These are phyloP conservation scores for Microcera coccophila DNA, from an alignment of 2,329 filamentous ascomycete species.

Conservation along the genomic window DNA sequence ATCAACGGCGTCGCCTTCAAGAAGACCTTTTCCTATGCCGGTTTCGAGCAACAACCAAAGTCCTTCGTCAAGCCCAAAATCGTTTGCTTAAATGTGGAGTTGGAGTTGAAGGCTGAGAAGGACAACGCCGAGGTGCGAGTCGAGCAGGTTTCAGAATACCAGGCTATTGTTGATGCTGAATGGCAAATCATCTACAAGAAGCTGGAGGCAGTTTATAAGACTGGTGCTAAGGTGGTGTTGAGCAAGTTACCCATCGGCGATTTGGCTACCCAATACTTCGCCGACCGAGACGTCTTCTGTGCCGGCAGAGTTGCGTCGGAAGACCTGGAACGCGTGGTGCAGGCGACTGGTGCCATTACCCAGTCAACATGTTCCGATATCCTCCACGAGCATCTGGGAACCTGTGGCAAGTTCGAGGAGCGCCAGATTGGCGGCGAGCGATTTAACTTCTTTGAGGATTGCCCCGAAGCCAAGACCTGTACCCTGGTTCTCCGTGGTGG, in stretches of 20 bases:
- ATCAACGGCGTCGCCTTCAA: conserved; percentile 99
- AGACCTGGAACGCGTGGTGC: conserved; percentile 93
- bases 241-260: conserved; percentile 97
- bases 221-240: conserved; percentile 93
- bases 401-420: conserved; percentile 88
- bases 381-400: conserved; percentile 80
- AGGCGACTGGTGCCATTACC: conserved; percentile 85
- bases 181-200: conserved; percentile 99
- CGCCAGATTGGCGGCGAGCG: conserved; percentile 95
- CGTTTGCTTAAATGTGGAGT: conserved; percentile 93
- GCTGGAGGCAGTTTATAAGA: conserved; percentile 89
- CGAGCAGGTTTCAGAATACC: conserved; percentile 97
- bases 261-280: conserved; percentile 95
- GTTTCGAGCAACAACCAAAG: conserved; percentile 99
- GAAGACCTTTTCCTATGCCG: conserved; percentile 98
- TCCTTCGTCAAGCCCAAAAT: conserved; percentile 92
- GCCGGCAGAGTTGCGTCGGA: conserved; percentile 87
- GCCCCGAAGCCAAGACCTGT: conserved; percentile 93
- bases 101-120: conserved; percentile 98
- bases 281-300: conserved; percentile 97
- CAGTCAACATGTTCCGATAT: conserved; percentile 98
- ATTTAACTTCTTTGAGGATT: conserved; percentile 98
- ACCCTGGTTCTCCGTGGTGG: conserved; percentile 92
- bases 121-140: conserved; percentile 98
- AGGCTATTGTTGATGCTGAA: conserved; percentile 97